Conservation (phyloP, 441 rosid genomes). For the Corymbia citriodora region DNA sequence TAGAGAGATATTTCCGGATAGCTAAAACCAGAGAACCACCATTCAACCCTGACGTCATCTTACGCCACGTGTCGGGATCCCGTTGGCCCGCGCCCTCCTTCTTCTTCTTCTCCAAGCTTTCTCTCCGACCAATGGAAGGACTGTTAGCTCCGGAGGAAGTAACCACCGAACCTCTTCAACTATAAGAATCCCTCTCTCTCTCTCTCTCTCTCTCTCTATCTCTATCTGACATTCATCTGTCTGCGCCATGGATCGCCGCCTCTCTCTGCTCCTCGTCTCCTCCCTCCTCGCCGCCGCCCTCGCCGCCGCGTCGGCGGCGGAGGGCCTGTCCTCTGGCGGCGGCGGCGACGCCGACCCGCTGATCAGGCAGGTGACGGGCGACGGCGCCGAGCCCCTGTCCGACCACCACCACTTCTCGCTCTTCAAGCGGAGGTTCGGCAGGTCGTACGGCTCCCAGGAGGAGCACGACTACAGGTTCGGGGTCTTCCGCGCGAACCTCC, state of each 20-base stretch:
- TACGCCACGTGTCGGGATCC: not conserved
- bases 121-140: not conserved
- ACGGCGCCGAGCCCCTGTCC: not conserved
- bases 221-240: too few species aligned
- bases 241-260: not conserved
- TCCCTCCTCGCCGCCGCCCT: not conserved
- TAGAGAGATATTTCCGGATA: not conserved
- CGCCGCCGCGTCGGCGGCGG: not conserved
- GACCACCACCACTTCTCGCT: constrained; percentile 1
- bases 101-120: not conserved
- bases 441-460: not conserved
- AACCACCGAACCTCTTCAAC: not conserved
- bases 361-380: not conserved
- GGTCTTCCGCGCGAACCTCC: constrained; percentile 52
- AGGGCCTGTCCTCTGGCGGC: not conserved
- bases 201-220: not conserved
- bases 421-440: not conserved
- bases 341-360: not conserved
- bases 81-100: not conserved
- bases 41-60: not conserved
- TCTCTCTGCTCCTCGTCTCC: not conserved
- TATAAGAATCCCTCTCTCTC: not conserved
- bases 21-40: not conserved
- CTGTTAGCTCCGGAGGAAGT: not conserved
- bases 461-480: not conserved